Evolutionary conservation across 768 basidiomycete species (phyloP).

Genomic region (Mycena galericulata): DNA sequence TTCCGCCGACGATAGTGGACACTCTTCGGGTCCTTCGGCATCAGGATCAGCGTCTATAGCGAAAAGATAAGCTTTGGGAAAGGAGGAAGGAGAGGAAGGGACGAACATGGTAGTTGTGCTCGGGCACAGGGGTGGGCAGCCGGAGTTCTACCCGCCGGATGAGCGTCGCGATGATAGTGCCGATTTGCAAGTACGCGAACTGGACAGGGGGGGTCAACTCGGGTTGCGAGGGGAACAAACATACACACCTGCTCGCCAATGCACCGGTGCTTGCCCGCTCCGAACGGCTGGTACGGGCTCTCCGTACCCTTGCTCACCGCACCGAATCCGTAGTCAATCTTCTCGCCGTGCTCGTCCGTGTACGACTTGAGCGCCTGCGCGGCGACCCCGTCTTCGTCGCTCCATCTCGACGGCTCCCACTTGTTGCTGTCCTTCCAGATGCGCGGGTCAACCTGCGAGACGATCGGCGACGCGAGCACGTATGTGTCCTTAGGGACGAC

Average conservation of each 20-base stretch:
- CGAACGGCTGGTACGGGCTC: constrained; percentile 97
- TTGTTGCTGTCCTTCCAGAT: constrained; percentile 80
- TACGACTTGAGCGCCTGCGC: constrained; percentile 83
- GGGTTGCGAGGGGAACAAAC: constrained; percentile 46
- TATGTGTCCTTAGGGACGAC: constrained; percentile 92
- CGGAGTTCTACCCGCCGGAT: constrained; percentile 82
- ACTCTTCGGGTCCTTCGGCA: constrained; percentile 78
- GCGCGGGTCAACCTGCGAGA: constrained; percentile 87
- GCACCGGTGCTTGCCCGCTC: constrained; percentile 95
- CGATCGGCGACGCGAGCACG: constrained; percentile 89
- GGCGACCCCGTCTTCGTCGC: constrained; percentile 85
- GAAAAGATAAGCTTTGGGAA: constrained; percentile 10
- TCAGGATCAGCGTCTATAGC: constrained; percentile 90
- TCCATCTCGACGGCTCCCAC: constrained; percentile 91
- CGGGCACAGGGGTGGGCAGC: constrained; percentile 76
- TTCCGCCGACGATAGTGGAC: constrained; percentile 77
- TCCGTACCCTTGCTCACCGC: constrained; percentile 96
- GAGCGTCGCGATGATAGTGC: constrained; percentile 83
- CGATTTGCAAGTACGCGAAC: constrained; percentile 96
- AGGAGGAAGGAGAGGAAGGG: neutral
- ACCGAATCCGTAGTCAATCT: constrained; percentile 97
- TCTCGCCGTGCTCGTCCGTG: constrained; percentile 81
- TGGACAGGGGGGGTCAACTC: constrained; percentile 42
- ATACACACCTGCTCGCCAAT: constrained; percentile 85
- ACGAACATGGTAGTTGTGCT: constrained; percentile 91